These are phyloP conservation scores for Populus tremula DNA, from an alignment of 345 rosid species.

Conservation along the genomic window DNA sequence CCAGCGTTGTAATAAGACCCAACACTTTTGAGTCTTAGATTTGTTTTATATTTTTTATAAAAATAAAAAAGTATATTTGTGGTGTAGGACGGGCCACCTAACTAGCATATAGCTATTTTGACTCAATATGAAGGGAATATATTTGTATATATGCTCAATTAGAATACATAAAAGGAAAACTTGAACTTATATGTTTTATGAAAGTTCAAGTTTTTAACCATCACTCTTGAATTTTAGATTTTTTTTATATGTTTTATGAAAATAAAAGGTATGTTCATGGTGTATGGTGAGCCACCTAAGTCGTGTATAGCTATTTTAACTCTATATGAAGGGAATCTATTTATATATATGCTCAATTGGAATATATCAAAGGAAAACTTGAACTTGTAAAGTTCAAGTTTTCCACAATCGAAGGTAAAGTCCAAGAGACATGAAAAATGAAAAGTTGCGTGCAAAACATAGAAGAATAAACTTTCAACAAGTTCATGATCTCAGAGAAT, in stretches of 20 bases:
- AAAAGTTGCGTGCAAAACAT: not conserved
- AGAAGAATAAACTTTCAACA: not conserved
- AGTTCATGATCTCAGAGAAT: not conserved
- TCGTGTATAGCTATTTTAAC: not conserved
- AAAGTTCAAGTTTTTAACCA: no score
- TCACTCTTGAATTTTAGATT: no score
- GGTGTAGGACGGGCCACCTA: accelerated
- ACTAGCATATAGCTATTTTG: no score
- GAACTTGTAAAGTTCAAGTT: not conserved
- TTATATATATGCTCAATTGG: no score
- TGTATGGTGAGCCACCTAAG: no score
- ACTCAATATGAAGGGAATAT: no score
- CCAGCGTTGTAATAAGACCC: accelerated
- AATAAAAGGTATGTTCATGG: no score
- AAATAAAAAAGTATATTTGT: accelerated
- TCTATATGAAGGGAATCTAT: not conserved
- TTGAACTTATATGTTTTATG: no score
- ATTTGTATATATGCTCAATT: no score
- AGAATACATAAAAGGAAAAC: no score
- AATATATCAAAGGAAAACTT: not conserved
- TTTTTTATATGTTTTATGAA: no score
- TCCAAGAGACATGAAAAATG: not conserved
- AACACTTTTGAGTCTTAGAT: accelerated
- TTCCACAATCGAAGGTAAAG: not conserved
- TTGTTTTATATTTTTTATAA: no score